Percentiles rank a stretch among this genome's conserved stretches.
These are phyloP conservation scores for Pilatotrama ljubarskyi DNA, from an alignment of 768 basidiomycete genomes.

Conservation along the genomic window DNA sequence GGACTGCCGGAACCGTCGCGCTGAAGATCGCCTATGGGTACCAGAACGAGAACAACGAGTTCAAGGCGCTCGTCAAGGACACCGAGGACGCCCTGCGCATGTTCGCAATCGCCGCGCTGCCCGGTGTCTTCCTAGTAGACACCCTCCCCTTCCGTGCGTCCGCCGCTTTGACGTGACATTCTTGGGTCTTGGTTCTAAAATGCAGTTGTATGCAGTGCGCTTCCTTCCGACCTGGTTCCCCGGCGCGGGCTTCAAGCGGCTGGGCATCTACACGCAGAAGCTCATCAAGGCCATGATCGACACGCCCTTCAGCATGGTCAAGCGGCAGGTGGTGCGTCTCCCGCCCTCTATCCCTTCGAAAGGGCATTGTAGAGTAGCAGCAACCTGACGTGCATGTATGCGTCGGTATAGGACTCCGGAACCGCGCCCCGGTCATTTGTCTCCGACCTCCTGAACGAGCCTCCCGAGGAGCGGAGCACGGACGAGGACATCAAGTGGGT, in stretches of 20 bases:
- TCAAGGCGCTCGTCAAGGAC: neutral
- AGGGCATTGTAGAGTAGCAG: no score
- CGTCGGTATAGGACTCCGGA: neutral
- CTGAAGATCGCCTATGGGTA: conserved; percentile 2
- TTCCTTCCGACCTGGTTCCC: conserved; percentile 26
- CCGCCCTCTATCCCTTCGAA: no score
- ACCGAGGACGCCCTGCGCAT: conserved; percentile 1
- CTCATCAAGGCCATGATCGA: conserved; percentile 6
- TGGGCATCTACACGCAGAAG: neutral
- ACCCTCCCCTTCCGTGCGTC: conserved; percentile 21
- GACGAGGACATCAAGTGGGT: conserved; percentile 11
- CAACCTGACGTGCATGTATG: no score
- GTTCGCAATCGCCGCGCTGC: conserved; percentile 30
- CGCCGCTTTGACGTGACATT: neutral
- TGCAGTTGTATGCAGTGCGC: no score
- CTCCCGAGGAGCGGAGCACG: neutral
- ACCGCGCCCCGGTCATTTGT: neutral
- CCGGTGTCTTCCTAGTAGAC: conserved; percentile 49
- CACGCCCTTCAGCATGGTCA: conserved; percentile 13
- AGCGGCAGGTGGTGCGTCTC: neutral
- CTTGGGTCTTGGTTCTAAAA: no score
- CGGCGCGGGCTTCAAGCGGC: conserved; percentile 24
- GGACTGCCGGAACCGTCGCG: neutral
- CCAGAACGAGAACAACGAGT: conserved; percentile 1
- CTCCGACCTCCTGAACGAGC: neutral